Base-by-base conservation (phyloP, 106 monocot genomes). In the Acorus calamus region DNA sequence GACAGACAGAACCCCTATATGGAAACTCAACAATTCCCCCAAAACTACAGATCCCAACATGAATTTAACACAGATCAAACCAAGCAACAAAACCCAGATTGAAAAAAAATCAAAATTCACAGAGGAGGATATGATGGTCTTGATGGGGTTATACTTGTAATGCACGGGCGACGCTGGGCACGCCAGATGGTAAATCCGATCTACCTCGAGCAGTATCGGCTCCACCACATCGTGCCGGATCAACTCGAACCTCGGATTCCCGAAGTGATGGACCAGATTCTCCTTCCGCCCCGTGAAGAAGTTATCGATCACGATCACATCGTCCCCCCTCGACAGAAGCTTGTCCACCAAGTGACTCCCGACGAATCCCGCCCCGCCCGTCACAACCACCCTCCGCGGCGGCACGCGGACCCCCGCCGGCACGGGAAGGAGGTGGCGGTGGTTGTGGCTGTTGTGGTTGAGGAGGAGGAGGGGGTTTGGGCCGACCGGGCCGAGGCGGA, bases 81-180 rank as follows among this genome's bases (percentile, higher is more conserved):
- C 2, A 56, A 13, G 6, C 11, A 11, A 56, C 3, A 13, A 5
- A 9, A 56, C 12, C 11, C 56, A 56, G 14, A 4, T 56, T 14
- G 7, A n/a, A 9, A 14, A 9, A 12, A 7, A 14, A n/a, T n/a
- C 0, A 12, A 7, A 52, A 54, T 5, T 5, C n/a, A 68, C 3
- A 3, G 2, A 53, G 58, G 78, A 92, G 86, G 91, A 92, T 92
- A 92, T 92, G 86, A 92, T 92, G 7, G 91, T 92, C 81, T 92
- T 92, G 81, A 92, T 81, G 5, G 91, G 86, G 45, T 92, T 92
- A 51, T 71, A 84, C 77, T 92, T 92, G 79, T 92, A 92, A 57
- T 92, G 84, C 59, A 92, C 92, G 0, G 92, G 92, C 3, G 83
- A 83, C 3, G 92, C 92, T 2, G 92, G 92, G 69, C 92, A 87